Base-by-base conservation (phyloP, 164 flowering plant species). In the Berberis thunbergii region DNA sequence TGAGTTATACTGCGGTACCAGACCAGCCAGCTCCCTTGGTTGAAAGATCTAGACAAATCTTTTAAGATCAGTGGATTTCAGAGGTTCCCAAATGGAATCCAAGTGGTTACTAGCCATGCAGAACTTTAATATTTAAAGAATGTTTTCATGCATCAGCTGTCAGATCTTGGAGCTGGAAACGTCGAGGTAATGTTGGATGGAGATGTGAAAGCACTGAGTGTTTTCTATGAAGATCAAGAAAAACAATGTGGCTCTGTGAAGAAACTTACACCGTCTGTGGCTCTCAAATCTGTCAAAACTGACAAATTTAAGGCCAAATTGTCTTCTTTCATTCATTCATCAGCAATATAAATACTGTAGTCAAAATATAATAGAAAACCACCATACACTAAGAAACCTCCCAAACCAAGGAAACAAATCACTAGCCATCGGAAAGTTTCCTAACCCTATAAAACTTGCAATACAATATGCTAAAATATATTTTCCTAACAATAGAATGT, bases 121-220 rank as follows among this genome's bases (percentile, higher is more conserved):
- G 63, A 66, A 6, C 55, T 13, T 62, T 40, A 69, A 40, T 61
- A 43, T 12, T 44, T 74, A 8, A 45, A 69, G 62, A 73, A 71
- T 52, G 13, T 7, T 2, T 66, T 53, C 45, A 6, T 61, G 41
- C 66, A 7, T 4, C 41, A 43, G 46, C 54, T 74, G n/a, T 71
- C 69, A 9, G 59, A 65, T 41, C 42, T 71, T 3, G 57, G 62
- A 43, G 10, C 26, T 26, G 26, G 26, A 54, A 40, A 11, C 4
- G 45, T 54, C 67, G 46, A 68, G 65, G 62, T 62, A 71, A 7
- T 73, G 72, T 63, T 73, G 74, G 74, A 48, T 76, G 6, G 41
- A 70, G 46, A 55, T 53, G 56, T 53, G 61, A 45, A 64, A 76
- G 38, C 5, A 56, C 40, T 2, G 41, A 56, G 43, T 38, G 43